Evolutionary conservation across 352 stramenopile species (phyloP).

Genomic region (Pythium coloratum): DNA sequence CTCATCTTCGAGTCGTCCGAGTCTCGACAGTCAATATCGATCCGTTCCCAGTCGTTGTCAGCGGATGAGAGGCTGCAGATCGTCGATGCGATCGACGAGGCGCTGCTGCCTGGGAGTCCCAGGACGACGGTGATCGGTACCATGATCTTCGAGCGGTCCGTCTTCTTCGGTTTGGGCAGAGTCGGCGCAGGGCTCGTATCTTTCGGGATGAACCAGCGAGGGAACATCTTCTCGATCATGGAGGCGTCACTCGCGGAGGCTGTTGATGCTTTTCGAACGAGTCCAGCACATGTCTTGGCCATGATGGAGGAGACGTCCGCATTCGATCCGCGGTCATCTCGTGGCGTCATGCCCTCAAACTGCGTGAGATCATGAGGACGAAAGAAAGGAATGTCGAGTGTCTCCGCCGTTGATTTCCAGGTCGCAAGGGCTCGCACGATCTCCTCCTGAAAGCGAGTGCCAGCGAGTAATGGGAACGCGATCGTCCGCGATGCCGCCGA

Average conservation of each 20-base stretch:
- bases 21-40: constrained; percentile 29
- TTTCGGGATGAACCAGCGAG: constrained; percentile 60
- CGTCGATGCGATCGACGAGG: constrained; percentile 31
- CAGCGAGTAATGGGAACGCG: constrained; percentile 57
- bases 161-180: constrained; percentile 35
- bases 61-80: constrained; percentile 51
- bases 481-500: constrained; percentile 27
- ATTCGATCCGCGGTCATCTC: constrained; percentile 21
- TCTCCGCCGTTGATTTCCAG: constrained; percentile 55
- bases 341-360: constrained; percentile 44
- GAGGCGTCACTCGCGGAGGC: background rate
- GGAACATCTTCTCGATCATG: constrained; percentile 41
- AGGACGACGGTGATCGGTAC: constrained; percentile 62
- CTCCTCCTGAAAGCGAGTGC: constrained; percentile 65
- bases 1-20: constrained; percentile 9
- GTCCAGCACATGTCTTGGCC: constrained; percentile 20
- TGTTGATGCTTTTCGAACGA: constrained; percentile 23
- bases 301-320: constrained; percentile 12
- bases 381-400: constrained; percentile 53
- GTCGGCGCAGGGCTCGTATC: constrained; percentile 39
- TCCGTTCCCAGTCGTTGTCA: constrained; percentile 42
- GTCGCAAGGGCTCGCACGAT: constrained; percentile 48
- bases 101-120: constrained; percentile 66
- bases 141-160: constrained; percentile 32
- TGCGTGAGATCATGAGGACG: constrained; percentile 47